A percentile compares a stretch with the other conserved stretches of the same genome.
These are phyloP conservation scores for Dioscorea alata DNA, from an alignment of 106 monocot genomes.

Conservation along the genomic window DNA sequence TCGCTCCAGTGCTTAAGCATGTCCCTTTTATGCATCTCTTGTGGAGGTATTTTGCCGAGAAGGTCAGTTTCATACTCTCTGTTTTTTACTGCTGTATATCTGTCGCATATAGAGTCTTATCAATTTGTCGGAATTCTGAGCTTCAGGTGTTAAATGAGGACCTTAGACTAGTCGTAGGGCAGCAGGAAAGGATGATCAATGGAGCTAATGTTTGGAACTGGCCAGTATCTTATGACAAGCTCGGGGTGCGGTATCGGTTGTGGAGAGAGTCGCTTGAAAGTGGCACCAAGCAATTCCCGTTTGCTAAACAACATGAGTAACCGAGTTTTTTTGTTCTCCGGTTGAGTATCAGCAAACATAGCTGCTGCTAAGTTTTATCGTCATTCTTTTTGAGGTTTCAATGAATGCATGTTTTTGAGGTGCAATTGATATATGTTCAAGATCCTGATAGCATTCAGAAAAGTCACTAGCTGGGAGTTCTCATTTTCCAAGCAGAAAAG, in stretches of 20 bases:
- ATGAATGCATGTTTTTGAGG: not conserved
- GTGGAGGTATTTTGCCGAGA: conserved; percentile 88
- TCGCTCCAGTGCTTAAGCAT: conserved; percentile 80
- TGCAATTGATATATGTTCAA: no score
- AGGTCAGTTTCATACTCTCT: conserved; percentile 32
- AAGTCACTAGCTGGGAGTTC: no score
- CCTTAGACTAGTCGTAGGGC: conserved; percentile 76
- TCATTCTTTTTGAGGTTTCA: not conserved
- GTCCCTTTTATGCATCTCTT: conserved; percentile 78
- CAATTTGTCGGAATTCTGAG: not conserved
- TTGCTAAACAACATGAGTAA: conserved; percentile 35
- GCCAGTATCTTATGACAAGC: conserved; percentile 92
- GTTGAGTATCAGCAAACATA: not conserved
- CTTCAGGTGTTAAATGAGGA: conserved; percentile 93
- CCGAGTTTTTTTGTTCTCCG: not conserved
- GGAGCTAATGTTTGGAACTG: conserved; percentile 93
- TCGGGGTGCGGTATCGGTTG: conserved; percentile 73
- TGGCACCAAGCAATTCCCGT: conserved; percentile 53
- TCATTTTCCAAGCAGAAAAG: no score
- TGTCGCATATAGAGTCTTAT: no score
- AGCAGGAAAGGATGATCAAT: conserved; percentile 90
- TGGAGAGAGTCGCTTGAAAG: conserved; percentile 85
- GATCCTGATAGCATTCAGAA: no score
- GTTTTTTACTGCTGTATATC: not conserved
- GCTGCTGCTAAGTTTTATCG: not conserved